Base-by-base conservation (phyloP, 768 basidiomycete genomes). In the Pulveroboletus sp. region DNA sequence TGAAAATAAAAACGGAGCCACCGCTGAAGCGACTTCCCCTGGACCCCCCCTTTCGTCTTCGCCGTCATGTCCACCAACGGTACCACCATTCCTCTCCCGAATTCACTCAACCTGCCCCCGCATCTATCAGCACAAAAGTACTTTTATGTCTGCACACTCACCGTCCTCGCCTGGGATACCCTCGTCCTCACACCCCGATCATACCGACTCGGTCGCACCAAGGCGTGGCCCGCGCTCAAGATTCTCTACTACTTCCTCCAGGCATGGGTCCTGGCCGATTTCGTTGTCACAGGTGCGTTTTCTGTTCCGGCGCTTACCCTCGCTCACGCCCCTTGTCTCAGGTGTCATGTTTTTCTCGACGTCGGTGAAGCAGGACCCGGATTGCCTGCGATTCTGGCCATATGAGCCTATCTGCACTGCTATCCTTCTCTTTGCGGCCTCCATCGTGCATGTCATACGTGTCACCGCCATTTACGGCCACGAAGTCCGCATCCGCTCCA, bases 371-470 rank as follows among this genome's bases (percentile, higher is more conserved):
- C 76, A 75, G 53, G 65, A 66, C 31, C 24, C 55, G 0, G 86
- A 72, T 26, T 93, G 89, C 65, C 65, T 73, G 41, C 74, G 76
- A 12, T 89, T 91, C 70, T 92, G 77, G 70, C 81, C 91, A 24
- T 92, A 91, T 56, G 89, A 93, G 59, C 89, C 89, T 54, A 90
- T 93, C 60, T 82, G 82, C 64, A 91, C 89, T 14, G 89, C 88
- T 3, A 70, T 91, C 60, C 77, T 93, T 37, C 78, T 93, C 47
- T 66, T 68, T 14, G 85, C 83, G n/a, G 77, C 80, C 7, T 78
- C 83, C 47, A 84, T 86, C 14, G 77, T 88, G 24, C 89, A 91
- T 64, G 81, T 85, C 55, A 85, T 89, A 52, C 85, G 89, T 8
- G 77, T 90, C 49, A 78, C 83, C 55, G 89, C 86, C 46, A 88